Evolutionary conservation across 2,329 filamentous ascomycete species (phyloP).

Genomic region (Nemania diffusa): DNA sequence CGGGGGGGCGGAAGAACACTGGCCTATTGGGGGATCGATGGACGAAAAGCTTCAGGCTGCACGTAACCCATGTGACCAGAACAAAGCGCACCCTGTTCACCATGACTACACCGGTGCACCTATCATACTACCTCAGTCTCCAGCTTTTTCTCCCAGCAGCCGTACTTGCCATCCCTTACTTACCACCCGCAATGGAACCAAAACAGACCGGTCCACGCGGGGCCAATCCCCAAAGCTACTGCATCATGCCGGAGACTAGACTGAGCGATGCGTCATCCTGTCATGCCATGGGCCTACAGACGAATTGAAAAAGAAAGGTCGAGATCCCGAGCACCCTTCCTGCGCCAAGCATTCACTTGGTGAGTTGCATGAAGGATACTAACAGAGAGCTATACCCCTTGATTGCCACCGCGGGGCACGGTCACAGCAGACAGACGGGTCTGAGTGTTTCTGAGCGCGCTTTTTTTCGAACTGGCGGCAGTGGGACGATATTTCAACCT

Average conservation of each 20-base stretch:
- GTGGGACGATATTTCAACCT: slow-evolving; percentile 20
- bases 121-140: slow-evolving; percentile 31
- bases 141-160: slow-evolving; percentile 13
- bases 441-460: background rate
- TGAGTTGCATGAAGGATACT: slow-evolving; percentile 28
- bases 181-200: slow-evolving; percentile 32
- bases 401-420: slow-evolving; percentile 25
- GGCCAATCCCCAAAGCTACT: slow-evolving; percentile 26
- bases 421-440: background rate
- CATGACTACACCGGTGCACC: slow-evolving; percentile 36
- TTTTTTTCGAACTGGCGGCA: background rate
- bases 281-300: slow-evolving; percentile 26
- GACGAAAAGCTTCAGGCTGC: slow-evolving; percentile 28
- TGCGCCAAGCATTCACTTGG: slow-evolving; percentile 28
- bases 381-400: slow-evolving; percentile 18
- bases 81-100: slow-evolving; percentile 30
- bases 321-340: slow-evolving; percentile 24
- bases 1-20: slow-evolving; percentile 23
- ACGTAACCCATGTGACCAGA: slow-evolving; percentile 39
- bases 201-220: slow-evolving; percentile 34
- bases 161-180: slow-evolving; percentile 9
- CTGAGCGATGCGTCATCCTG: slow-evolving; percentile 31
- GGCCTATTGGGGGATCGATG: slow-evolving; percentile 16
- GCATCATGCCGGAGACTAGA: slow-evolving; percentile 35
- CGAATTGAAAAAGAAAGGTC: slow-evolving; percentile 28